Percentiles rank a stretch among this genome's conserved stretches.
Conservation (phyloP, 352 stramenopile species). For the Elongisporangium anandrum region DNA sequence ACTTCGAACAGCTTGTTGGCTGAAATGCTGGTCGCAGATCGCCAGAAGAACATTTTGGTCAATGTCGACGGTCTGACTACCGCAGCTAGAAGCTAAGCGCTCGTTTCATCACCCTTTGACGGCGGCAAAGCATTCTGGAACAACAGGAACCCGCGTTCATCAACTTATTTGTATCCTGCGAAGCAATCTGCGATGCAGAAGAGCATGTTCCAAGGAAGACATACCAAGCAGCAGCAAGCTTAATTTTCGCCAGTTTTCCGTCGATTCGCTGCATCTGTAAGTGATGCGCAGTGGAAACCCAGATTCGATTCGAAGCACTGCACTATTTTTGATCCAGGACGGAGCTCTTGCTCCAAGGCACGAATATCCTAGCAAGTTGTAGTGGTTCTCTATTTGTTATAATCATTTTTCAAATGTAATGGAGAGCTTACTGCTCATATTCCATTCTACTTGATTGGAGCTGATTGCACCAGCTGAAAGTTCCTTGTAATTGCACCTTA, state of each 20-base stretch:
- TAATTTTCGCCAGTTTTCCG: no score
- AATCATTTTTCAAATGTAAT: no score
- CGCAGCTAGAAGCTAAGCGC: background rate
- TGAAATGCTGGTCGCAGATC: conserved; percentile 55
- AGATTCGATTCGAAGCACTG: background rate
- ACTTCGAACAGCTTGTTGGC: conserved; percentile 42
- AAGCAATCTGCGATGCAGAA: background rate
- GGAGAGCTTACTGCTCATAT: no score
- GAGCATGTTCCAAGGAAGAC: background rate
- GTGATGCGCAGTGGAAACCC: background rate
- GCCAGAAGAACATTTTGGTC: conserved; percentile 43
- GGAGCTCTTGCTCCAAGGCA: background rate
- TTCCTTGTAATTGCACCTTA: background rate
- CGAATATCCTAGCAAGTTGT: background rate
- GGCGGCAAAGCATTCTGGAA: background rate
- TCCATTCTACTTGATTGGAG: no score
- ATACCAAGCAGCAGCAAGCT: background rate
- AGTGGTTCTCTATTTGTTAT: no score
- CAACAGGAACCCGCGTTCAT: background rate
- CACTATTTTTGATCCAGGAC: background rate
- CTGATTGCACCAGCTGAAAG: no score
- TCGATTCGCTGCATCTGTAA: no score
- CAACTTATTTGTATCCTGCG: background rate
- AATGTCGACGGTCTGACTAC: conserved; percentile 22
- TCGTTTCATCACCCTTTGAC: background rate